Evolutionary conservation across 108 stramenopile species (phyloP), one percentile per base, ranked within the genome.

Genomic region (Cyclotella baltica): DNA sequence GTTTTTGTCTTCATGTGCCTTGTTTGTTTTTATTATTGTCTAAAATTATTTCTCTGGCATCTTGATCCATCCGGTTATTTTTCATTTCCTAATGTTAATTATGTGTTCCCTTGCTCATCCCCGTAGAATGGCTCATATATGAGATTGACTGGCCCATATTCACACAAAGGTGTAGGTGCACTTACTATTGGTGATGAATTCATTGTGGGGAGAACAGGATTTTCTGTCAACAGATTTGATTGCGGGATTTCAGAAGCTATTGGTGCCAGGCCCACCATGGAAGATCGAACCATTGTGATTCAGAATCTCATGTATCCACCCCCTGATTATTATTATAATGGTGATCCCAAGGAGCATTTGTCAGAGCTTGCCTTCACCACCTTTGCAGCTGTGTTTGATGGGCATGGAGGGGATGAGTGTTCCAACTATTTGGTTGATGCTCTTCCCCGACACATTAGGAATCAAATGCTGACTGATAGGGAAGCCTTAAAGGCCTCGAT

Each of bases 121-220:
- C 10, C 59, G 25, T 34, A 95, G 94, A 95, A 95, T 77, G 94
- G 94, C 66, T 90, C 94, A 6, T 95, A 93, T 77, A 93, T 95
- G 94, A 84, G 94, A 77, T 88, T 95, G 34, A 88, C 90, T 23
- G 94, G 94, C 36, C 94, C 94, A 47, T 95, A 93, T 68, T 78
- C 85, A 28, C 84, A 87, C 68, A 93, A 88, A 70, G 94, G 94
- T 11, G 87, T 92, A 65, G 93, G 93, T 16, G 88, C 92, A 34
- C 86, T 94, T 16, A 77, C 85, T 38, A 74, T 96, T 28, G 92
- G 93, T 28, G 98, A 98, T 61, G 94, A 98, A 80, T 90, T 98
- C 70, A 91, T 98, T 76, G 97, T 98, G 19, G 98, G 97, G 51
- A 86, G 98, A 84, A 98, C 98, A n/a, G 97, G 98, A 36, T 98